Percentiles rank a stretch among this genome's conserved stretches.
Evolutionary conservation across 192 early-diverging fungal genomes (phyloP).

Genomic region (Coemansia sp.): DNA sequence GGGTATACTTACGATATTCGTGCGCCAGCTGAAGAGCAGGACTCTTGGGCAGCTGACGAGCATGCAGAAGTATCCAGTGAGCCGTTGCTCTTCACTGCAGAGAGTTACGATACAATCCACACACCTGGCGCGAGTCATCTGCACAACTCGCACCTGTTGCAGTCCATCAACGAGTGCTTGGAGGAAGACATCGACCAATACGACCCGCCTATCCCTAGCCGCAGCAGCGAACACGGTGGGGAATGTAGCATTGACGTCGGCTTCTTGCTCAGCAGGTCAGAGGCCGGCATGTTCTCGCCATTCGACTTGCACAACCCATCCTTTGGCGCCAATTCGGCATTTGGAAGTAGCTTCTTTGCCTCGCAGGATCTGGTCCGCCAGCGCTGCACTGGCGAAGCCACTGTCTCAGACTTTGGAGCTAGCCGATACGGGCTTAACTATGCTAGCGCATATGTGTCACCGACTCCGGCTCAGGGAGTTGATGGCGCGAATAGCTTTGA

Average conservation of each 20-base stretch:
- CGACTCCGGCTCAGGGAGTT: constrained; percentile 8
- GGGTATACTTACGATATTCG: not conserved
- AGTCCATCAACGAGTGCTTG: constrained; percentile 34
- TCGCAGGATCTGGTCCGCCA: constrained; percentile 29
- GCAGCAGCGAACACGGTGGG: not conserved
- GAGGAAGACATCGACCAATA: constrained; percentile 1
- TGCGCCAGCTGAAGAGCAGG: not conserved
- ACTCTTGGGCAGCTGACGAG: not conserved
- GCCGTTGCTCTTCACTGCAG: not conserved
- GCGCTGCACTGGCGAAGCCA: constrained; percentile 42
- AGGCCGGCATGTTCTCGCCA: constrained; percentile 3
- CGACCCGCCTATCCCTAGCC: not conserved
- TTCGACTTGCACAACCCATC: constrained; percentile 20
- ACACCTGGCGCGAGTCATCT: not conserved
- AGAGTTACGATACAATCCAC: not conserved
- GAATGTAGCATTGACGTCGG: constrained; percentile 7
- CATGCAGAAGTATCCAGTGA: not conserved
- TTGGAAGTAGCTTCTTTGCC: constrained; percentile 48
- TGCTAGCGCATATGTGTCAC: constrained; percentile 2
- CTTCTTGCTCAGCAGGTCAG: not conserved
- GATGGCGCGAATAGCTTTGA: constrained; percentile 36
- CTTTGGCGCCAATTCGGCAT: constrained; percentile 22
- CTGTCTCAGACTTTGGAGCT: constrained; percentile 42
- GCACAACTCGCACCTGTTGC: constrained; percentile 7
- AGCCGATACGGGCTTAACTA: constrained; percentile 26